Evolutionary conservation across 805 yeast species (phyloP).

Genomic region (Blastobotrys chiropterorum): DNA sequence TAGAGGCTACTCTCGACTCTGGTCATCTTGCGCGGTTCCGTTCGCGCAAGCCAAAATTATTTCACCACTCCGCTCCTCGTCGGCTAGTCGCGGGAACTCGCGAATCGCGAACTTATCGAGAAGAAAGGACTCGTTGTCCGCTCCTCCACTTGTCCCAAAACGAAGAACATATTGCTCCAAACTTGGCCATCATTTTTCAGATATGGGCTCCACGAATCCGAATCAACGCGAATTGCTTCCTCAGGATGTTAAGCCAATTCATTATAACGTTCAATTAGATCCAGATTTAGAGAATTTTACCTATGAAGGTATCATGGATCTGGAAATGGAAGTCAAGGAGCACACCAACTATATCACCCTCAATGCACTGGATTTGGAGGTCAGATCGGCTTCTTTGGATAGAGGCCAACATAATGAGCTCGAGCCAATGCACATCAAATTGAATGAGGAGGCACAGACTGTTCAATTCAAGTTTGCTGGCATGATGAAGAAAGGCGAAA

Average conservation of each 20-base stretch:
- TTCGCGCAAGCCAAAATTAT: neutral
- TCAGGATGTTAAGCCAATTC: constrained; percentile 59
- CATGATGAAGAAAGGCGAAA: constrained; percentile 34
- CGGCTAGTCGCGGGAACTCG: neutral
- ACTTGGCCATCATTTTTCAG: neutral
- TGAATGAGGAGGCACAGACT: constrained; percentile 54
- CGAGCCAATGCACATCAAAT: constrained; percentile 27
- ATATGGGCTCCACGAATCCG: constrained; percentile 3
- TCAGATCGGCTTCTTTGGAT: constrained; percentile 41
- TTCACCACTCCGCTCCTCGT: neutral
- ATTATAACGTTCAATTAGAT: constrained; percentile 63
- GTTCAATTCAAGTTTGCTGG: constrained; percentile 52
- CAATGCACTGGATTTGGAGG: constrained; percentile 60
- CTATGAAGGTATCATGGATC: constrained; percentile 29
- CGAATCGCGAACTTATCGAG: neutral
- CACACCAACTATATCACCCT: constrained; percentile 43
- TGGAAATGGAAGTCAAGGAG: constrained; percentile 41
- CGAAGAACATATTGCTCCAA: constrained; percentile 5
- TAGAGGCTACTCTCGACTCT: neutral
- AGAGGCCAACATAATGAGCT: constrained; percentile 24
- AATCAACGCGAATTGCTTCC: constrained; percentile 46
- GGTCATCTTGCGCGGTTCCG: neutral
- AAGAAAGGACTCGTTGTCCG: neutral
- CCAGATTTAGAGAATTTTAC: constrained; percentile 46
- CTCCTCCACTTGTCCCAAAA: neutral